These are phyloP conservation scores for Geranomyces michiganensis DNA, from an alignment of 192 early-diverging fungal genomes.

Conservation along the genomic window DNA sequence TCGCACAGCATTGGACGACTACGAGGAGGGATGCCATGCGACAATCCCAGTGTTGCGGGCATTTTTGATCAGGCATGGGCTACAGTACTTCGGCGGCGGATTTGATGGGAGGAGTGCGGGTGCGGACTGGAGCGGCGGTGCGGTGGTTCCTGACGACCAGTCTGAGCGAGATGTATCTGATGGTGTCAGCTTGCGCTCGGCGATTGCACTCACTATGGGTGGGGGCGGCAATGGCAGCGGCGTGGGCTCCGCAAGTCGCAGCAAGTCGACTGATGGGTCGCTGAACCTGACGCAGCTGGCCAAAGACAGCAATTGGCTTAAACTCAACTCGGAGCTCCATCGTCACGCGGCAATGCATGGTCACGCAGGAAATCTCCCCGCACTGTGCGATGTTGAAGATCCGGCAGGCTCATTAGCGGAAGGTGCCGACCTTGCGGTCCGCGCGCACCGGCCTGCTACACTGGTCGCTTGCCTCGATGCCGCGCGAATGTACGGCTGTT, in stretches of 20 bases:
- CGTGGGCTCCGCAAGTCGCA: neutral
- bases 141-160: conserved; percentile 15
- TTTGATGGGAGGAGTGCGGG: neutral
- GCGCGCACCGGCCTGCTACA: conserved; percentile 5
- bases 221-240: neutral
- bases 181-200: conserved; percentile 7
- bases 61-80: conserved; percentile 16
- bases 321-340: conserved; percentile 24
- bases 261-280: neutral
- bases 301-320: conserved; percentile 30
- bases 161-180: conserved; percentile 33
- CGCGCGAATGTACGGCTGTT: conserved; percentile 17
- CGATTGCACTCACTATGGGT: too few relatives aligned
- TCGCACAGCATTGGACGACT: conserved; percentile 26
- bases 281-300: neutral
- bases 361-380: conserved; percentile 27
- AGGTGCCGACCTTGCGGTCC: conserved; percentile 19
- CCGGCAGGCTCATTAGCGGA: conserved; percentile 4
- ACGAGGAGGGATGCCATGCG: conserved; percentile 32
- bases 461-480: conserved; percentile 28
- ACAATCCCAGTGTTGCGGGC: conserved; percentile 26
- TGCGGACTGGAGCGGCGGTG: too few relatives aligned
- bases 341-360: conserved; percentile 24
- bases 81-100: conserved; percentile 17
- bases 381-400: conserved; percentile 25